A percentile compares a stretch with the other conserved stretches of the same genome.
Evolutionary conservation across 2,329 filamentous ascomycete species (phyloP).

Genomic region (Zymoseptoria tritici): DNA sequence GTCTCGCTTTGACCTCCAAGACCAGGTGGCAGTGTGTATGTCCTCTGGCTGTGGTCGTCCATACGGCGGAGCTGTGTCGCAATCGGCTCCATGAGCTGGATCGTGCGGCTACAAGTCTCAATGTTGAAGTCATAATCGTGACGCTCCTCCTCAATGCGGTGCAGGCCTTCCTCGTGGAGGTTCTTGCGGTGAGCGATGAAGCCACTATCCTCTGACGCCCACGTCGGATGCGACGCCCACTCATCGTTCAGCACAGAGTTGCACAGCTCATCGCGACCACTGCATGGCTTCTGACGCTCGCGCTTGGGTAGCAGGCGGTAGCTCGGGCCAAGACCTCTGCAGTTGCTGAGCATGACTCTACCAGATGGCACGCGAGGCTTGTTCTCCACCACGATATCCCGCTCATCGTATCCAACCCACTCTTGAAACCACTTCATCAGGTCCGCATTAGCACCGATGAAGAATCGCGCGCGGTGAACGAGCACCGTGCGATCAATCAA

Average conservation of each 20-base stretch:
- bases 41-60: conserved; percentile 54
- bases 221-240: conserved; percentile 97
- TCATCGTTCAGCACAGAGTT: conserved; percentile 90
- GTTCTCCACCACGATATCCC: conserved; percentile 73
- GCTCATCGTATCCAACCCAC: conserved; percentile 70
- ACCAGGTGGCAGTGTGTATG: conserved; percentile 72
- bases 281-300: conserved; percentile 85
- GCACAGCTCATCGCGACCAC: conserved; percentile 90
- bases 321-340: conserved; percentile 88
- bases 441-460: conserved; percentile 82
- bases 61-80: conserved; percentile 83
- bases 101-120: conserved; percentile 87
- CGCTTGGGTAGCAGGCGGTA: conserved; percentile 87
- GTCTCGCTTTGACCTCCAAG: conserved; percentile 90
- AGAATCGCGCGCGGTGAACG: conserved; percentile 72
- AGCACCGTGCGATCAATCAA: conserved; percentile 81
- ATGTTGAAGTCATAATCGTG: conserved; percentile 99
- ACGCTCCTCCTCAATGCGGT: conserved; percentile 93
- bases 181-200: conserved; percentile 98
- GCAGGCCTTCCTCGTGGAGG: conserved; percentile 83
- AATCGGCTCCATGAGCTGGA: conserved; percentile 90
- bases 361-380: conserved; percentile 66
- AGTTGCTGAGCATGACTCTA: conserved; percentile 88
- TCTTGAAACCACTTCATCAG: conserved; percentile 82
- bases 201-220: conserved; percentile 95